These are phyloP conservation scores for Penstemon newberryi DNA, from an alignment of 257 asterid species.

Conservation along the genomic window DNA sequence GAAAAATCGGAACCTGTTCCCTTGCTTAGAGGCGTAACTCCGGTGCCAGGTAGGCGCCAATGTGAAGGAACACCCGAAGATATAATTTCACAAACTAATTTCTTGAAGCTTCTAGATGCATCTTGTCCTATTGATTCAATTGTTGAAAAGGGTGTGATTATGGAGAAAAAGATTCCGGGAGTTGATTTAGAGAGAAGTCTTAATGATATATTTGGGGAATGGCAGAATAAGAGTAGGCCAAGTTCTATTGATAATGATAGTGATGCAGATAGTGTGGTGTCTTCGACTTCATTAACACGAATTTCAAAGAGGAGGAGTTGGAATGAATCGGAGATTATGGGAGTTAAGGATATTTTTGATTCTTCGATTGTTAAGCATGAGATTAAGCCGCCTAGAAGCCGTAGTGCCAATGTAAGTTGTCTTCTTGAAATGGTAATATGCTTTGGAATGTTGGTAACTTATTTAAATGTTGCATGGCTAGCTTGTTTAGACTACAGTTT, in stretches of 20 bases:
- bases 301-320: conserved; percentile 67
- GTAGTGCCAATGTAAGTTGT: conserved; percentile 54
- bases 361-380: conserved; percentile 51
- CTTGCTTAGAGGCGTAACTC: conserved; percentile 49
- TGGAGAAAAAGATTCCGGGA: conserved; percentile 45
- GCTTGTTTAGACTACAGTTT: too few species aligned
- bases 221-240: conserved; percentile 22
- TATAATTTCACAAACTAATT: conserved; percentile 34
- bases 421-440: not conserved
- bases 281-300: conserved; percentile 34
- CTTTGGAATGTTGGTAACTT: not conserved
- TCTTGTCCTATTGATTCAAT: conserved; percentile 37
- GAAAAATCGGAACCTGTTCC: conserved; percentile 65
- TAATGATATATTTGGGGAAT: conserved; percentile 8
- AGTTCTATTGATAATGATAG: conserved; percentile 45
- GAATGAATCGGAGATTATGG: conserved; percentile 58
- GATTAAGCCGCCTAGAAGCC: conserved; percentile 38
- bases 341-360: conserved; percentile 50
- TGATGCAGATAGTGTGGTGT: conserved; percentile 47
- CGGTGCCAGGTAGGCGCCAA: conserved; percentile 58
- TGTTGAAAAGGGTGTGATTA: conserved; percentile 64
- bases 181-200: conserved; percentile 24
- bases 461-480: too few species aligned
- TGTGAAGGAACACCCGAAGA: conserved; percentile 68
- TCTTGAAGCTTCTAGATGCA: conserved; percentile 33